Base-by-base conservation (phyloP, 2,329 filamentous ascomycete genomes). In the Hymenoscyphus albidus region DNA sequence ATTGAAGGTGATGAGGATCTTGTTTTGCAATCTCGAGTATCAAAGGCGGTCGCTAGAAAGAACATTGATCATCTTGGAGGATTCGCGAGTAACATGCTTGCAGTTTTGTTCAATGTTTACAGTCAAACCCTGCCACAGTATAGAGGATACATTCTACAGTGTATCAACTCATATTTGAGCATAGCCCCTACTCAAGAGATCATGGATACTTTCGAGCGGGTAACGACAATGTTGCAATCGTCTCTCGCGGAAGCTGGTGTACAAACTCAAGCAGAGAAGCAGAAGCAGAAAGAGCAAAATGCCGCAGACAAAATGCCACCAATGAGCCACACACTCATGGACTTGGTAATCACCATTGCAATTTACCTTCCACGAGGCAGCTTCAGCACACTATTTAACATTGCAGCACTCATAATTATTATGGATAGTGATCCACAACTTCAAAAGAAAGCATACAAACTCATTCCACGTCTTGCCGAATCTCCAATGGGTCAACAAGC, bases 41-140 rank as follows among this genome's bases (percentile, higher is more conserved):
- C 90, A 3, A 93, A 90, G 75, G 84, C 82, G 3, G 82, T 87
- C 48, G 94, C 95, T 0, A 81, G 87, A 75, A 88, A 88, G 77
- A 97, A 97, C 74, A 79, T 98, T 48, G 80, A 86, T n/a, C 89
- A 96, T 75, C 82, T 99, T 13, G 87, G 91, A 16, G 80, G 81
- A 0, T 93, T 95, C 74, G 85, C 94, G 0, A 89, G 89, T 66
- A 98, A 98, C 73, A 85, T 99, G 78, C 85, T 99, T 54, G 93
- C 95, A 6, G 94, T 98, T 0, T 81, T 99, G n/a, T 98, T 99
- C 83, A 99, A 99, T 75, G 94, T 99, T 56, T 99, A 99, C 80
- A 97, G 91, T 69, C 91, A 97, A 77, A 99, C 95, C 0, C 83
- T 99, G 32, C 94, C 95, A 2, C 92, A 97, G 74, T 95, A 92